Conservation (phyloP, 768 basidiomycete genomes). For the Candolleomyces aberdarensis region DNA sequence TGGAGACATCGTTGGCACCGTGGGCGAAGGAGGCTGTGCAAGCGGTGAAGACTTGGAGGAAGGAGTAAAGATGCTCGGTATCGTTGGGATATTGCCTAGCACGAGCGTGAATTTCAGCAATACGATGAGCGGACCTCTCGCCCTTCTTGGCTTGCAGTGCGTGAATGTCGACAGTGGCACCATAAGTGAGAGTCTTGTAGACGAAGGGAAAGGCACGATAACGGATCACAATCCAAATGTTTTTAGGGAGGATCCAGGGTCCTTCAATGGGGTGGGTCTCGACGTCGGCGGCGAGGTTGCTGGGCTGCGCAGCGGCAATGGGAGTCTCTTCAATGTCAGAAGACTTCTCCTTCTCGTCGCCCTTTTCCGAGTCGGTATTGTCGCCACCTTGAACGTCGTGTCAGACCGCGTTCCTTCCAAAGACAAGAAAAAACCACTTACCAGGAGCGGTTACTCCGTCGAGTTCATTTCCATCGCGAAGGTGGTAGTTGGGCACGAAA, state of each 20-base stretch:
- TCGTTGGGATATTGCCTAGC: constrained; percentile 24
- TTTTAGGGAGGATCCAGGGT: constrained; percentile 23
- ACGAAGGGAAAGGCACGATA: constrained; percentile 22
- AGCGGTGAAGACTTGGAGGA: constrained; percentile 28
- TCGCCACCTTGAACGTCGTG: background rate
- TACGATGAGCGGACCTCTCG: constrained; percentile 12
- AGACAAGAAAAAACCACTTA: background rate
- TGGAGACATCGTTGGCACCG: constrained; percentile 26
- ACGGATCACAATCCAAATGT: constrained; percentile 23
- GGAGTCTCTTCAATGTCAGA: background rate
- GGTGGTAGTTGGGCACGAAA: constrained; percentile 25
- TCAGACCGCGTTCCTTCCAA: background rate
- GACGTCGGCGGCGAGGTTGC: constrained; percentile 11
- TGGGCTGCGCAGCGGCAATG: background rate
- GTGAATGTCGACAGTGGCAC: constrained; percentile 22
- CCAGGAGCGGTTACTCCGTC: background rate
- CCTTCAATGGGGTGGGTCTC: constrained; percentile 24
- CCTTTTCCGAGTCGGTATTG: constrained; percentile 18
- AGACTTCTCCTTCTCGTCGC: constrained; percentile 1
- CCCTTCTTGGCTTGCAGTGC: constrained; percentile 13
- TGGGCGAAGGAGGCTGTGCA: constrained; percentile 28
- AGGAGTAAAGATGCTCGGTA: constrained; percentile 27
- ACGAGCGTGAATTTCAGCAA: constrained; percentile 18
- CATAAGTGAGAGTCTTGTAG: constrained; percentile 17
- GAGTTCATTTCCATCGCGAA: constrained; percentile 11